Conservation (phyloP, 441 rosid species). For the Gossypium davidsonii region DNA sequence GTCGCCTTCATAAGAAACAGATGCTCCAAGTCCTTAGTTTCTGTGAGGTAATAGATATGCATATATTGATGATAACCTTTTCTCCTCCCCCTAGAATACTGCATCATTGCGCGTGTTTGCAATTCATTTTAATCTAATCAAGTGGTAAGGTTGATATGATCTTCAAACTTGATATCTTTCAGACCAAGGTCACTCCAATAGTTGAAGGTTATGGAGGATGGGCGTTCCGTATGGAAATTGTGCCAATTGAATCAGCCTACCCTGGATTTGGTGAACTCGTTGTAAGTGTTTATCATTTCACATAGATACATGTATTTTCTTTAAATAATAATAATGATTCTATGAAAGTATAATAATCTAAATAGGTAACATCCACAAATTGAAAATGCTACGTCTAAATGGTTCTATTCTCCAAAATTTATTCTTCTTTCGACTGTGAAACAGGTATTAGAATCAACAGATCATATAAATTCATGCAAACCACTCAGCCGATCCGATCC, state of each 20-base stretch:
- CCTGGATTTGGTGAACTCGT: constrained; percentile 96
- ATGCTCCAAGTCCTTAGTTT: constrained; percentile 81
- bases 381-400: neutral
- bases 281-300: constrained; percentile 39
- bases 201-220: constrained; percentile 99
- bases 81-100: neutral
- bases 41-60: constrained; percentile 63
- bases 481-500: constrained; percentile 77
- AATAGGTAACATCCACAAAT: neutral
- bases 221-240: constrained; percentile 93
- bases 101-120: neutral
- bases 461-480: constrained; percentile 95
- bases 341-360: neutral
- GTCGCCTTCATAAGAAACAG: constrained; percentile 74
- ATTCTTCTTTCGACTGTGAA: constrained; percentile 7
- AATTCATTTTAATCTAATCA: neutral
- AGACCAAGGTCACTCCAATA: constrained; percentile 94
- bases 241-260: constrained; percentile 89
- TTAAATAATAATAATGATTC: neutral
- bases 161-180: constrained; percentile 22
- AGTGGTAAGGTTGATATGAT: neutral
- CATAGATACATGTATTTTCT: neutral
- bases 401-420: neutral
- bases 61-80: neutral
- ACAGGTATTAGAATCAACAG: constrained; percentile 91